Percentiles rank a stretch among this genome's conserved stretches.
These are phyloP conservation scores for Ascocoryne sarcoides DNA, from an alignment of 2,329 filamentous ascomycete species.

Conservation along the genomic window DNA sequence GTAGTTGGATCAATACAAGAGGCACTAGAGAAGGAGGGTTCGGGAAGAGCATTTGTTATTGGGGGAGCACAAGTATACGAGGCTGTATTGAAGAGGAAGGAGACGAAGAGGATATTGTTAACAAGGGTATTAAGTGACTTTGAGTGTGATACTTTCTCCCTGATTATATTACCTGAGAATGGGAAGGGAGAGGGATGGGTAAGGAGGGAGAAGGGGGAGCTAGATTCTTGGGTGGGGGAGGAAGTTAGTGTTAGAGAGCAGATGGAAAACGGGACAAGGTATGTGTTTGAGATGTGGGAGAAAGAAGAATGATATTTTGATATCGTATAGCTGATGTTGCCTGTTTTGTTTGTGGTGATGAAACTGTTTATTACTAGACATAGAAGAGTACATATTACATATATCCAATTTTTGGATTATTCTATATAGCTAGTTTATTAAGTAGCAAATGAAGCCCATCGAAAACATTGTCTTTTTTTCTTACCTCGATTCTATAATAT, in stretches of 20 bases:
- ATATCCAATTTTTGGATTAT: too few species aligned
- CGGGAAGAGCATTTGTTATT: conserved; percentile 62
- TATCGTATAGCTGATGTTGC: too few species aligned
- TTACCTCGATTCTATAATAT: too few species aligned
- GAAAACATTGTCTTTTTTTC: too few species aligned
- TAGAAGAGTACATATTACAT: too few species aligned
- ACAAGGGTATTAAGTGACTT: conserved; percentile 62
- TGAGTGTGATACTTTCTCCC: conserved; percentile 70
- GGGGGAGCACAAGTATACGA: conserved; percentile 82
- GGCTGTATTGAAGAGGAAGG: conserved; percentile 51
- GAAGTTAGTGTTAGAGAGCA: conserved; percentile 45
- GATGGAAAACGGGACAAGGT: conserved; percentile 55
- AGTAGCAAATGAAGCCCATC: too few species aligned
- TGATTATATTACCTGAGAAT: conserved; percentile 40
- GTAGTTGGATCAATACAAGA: conserved; percentile 8
- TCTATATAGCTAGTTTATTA: too few species aligned
- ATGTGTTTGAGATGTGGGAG: conserved; percentile 71
- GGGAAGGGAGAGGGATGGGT: conserved; percentile 39
- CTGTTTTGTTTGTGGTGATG: too few species aligned
- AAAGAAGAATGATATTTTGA: conserved; percentile 23
- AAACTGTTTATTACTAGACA: too few species aligned
- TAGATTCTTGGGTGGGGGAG: conserved; percentile 60
- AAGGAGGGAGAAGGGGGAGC: conserved; percentile 39
- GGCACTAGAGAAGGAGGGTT: conserved; percentile 2
- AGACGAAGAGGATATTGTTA: conserved; percentile 56